Base-by-base conservation (phyloP, 148 eudicot genomes). In the Euryodendron excelsum region DNA sequence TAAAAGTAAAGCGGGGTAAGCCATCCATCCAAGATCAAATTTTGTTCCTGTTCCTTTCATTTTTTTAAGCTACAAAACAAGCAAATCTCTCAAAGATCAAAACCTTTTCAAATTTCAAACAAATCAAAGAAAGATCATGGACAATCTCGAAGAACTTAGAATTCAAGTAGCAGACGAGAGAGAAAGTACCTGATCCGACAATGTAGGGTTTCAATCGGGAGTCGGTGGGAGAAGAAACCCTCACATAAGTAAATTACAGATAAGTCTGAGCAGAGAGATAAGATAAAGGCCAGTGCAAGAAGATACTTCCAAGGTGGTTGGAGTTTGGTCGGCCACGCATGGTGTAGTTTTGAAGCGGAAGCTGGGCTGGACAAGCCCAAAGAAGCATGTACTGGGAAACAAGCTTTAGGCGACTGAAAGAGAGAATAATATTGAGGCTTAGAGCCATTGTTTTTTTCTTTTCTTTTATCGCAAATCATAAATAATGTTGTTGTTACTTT, bases 131-230 rank as follows among this genome's bases (percentile, higher is more conserved):
- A 53, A 72, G 17, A 80, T 50, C n/a, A 11, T 36, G 28, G 21
- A 20, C 11, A 39, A 34, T 17, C 0, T n/a, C 30, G 71, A 21
- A 41, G 30, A n/a, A 30, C 47, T 62, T 30, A 60, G 33, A 4
- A 8, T 59, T 1, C 37, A 30, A n/a, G 63, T 7, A 12, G 25
- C 13, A 67, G 18, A 30, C n/a, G 69, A 70, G 64, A 45, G 56
- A 75, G 31, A 36, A 17, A 45, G 33, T 77, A 90, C 93, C 89
- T 83, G 89, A 88, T 86, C 84, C 85, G 88, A 77, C 44, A 55
- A 60, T 59, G n/a, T 52, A 74, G 80, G 88, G 86, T 81, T 81
- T 72, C 72, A 73, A 64, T 23, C 34, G 11, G 68, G 48, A 66
- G 61, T 28, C 45, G 84, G 28, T 39, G 58, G 33, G 71, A 71